These are phyloP conservation scores for Populus nigra DNA, from an alignment of 345 rosid species.

Conservation along the genomic window DNA sequence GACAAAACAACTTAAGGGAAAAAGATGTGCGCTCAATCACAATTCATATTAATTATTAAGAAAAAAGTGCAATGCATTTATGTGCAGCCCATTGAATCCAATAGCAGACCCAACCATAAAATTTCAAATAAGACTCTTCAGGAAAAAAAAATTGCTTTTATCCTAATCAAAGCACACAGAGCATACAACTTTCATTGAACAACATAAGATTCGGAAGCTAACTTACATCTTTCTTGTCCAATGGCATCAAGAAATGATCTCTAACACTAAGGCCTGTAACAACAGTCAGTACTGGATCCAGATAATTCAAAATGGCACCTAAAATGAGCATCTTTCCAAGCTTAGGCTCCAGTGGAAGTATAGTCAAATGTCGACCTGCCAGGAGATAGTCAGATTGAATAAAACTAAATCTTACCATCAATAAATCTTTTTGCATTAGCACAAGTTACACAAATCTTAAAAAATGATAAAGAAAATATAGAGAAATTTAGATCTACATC, in stretches of 20 bases:
- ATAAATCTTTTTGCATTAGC: background rate
- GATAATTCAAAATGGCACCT: constrained; percentile 79
- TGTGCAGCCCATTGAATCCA: no score
- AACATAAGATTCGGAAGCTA: constrained; percentile 23
- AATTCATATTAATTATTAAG: no score
- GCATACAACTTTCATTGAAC: constrained; percentile 7
- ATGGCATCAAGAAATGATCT: constrained; percentile 86
- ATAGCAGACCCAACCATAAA: background rate
- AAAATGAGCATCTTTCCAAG: constrained; percentile 91
- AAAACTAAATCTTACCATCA: background rate
- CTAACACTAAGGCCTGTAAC: constrained; percentile 89
- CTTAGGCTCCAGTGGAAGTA: constrained; percentile 95
- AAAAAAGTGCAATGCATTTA: no score
- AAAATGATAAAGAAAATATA: background rate
- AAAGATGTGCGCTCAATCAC: no score
- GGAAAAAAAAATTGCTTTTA: background rate
- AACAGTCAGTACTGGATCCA: constrained; percentile 80
- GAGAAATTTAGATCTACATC: constrained; percentile 37
- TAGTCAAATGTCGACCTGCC: constrained; percentile 72
- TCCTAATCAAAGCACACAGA: background rate
- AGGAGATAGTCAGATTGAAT: constrained; percentile 7
- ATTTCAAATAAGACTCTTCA: background rate
- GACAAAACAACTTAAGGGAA: no score
- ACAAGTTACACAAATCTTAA: background rate
- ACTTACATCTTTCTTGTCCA: constrained; percentile 92